Percentiles rank a stretch among this genome's conserved stretches.
phyloP scores from a whole-genome alignment of 148 eudicot genomes.

The Spergularia marina region DNA sequence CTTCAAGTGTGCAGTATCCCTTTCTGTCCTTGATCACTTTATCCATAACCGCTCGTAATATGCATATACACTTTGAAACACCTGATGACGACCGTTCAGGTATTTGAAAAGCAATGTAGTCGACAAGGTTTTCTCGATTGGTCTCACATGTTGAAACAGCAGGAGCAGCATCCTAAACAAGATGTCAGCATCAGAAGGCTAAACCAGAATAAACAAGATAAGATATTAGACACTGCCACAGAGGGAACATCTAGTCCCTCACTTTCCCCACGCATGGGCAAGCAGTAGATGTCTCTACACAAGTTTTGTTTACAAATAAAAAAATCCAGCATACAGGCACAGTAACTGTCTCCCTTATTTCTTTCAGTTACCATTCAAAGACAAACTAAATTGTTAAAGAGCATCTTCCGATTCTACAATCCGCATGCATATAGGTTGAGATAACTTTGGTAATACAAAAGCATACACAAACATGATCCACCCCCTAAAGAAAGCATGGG shows the following conservation, averaged over 20 bases:
- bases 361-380: too few relatives aligned
- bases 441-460: too few relatives aligned
- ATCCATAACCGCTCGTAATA: constrained; percentile 52
- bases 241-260: background rate
- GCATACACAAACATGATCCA: too few relatives aligned
- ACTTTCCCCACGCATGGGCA: background rate
- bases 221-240: background rate
- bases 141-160: constrained; percentile 35
- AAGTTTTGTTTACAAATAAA: background rate
- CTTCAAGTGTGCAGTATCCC: constrained; percentile 50
- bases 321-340: background rate
- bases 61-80: constrained; percentile 62
- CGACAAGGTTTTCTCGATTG: constrained; percentile 40
- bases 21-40: constrained; percentile 35
- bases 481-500: too few relatives aligned
- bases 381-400: too few relatives aligned
- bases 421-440: too few relatives aligned
- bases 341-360: too few relatives aligned
- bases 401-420: too few relatives aligned
- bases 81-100: constrained; percentile 63
- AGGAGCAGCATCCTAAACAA: constrained; percentile 46
- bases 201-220: background rate
- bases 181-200: constrained; percentile 13
- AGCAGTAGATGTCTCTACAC: background rate
- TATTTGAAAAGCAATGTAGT: constrained; percentile 65